These are phyloP conservation scores for Trypanosoma cruzi DNA, from an alignment of 208 protist species.

Conservation along the genomic window DNA sequence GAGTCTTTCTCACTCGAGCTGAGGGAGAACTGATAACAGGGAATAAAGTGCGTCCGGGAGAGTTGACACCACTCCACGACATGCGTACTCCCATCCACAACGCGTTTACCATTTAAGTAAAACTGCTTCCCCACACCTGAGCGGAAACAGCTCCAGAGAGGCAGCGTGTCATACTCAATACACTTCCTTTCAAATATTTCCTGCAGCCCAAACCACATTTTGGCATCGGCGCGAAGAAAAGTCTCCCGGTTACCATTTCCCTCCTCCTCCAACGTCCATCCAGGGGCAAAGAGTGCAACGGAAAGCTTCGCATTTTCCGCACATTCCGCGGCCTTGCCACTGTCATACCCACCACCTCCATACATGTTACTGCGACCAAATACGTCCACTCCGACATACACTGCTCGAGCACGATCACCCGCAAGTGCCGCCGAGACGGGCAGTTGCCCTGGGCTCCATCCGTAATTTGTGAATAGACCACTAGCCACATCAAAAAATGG, in stretches of 20 bases:
- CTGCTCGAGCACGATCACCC: conserved; percentile 37
- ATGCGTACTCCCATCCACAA: conserved; percentile 2
- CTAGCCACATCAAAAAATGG: conserved; percentile 81
- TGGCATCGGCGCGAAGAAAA: conserved; percentile 52
- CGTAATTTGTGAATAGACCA: conserved; percentile 93
- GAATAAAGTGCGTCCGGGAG: conserved; percentile 24
- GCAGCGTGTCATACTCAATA: conserved; percentile 24
- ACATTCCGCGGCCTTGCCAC: conserved; percentile 41
- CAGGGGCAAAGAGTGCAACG: conserved; percentile 90
- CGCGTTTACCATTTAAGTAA: conserved; percentile 44
- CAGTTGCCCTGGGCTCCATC: conserved; percentile 66
- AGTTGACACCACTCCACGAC: conserved; percentile 29
- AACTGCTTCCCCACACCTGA: conserved; percentile 58
- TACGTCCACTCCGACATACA: conserved; percentile 88
- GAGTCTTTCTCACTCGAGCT: neutral
- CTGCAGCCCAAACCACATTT: conserved; percentile 60
- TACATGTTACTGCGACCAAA: conserved; percentile 71
- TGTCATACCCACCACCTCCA: conserved; percentile 80
- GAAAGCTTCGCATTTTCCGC: conserved; percentile 42
- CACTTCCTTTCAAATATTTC: conserved; percentile 24
- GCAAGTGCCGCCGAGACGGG: conserved; percentile 33
- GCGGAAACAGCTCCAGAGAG: conserved; percentile 54
- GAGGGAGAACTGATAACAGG: conserved; percentile 11
- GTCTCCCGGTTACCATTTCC: conserved; percentile 39
- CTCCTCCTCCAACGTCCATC: conserved; percentile 80